Base-by-base conservation (phyloP, 768 basidiomycete species). In the Amanita muscaria region DNA sequence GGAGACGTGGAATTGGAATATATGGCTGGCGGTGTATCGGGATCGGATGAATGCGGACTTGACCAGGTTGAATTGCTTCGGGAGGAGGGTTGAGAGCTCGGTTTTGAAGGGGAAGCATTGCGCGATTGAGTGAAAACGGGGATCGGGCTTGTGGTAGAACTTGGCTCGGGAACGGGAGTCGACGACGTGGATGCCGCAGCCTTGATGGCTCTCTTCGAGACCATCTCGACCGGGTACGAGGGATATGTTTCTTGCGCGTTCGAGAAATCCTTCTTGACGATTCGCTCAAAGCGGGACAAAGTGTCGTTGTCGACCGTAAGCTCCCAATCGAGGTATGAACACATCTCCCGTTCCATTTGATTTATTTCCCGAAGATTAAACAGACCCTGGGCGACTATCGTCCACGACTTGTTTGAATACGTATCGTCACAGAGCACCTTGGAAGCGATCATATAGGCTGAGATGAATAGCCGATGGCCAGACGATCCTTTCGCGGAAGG, bases 311-410 rank as follows among this genome's bases (percentile, higher is more conserved):
- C 84, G 41, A 88, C 81, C 33, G 80, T 85, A 5, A 88, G 68
- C 56, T 88, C 83, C 92, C 91, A 97, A 59, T 94, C 92, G 34
- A 99, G 68, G 57, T 97, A 98, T 12, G 77, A 70, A 56, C 74
- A 90, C 83, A 96, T 91, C 64, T 93, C 90, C 18, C 89, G 69
- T 67, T 93, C 91, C 90, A 93, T 92, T 70, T 93, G 90, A 62
- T 96, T 96, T 57, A 96, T 83, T 72, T 93, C 91, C 36, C 85
- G 74, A 5, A 93, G 66, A 3, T 70, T 73, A 55, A 92, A 93
- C 77, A 90, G 83, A 22, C 79, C 81, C 61, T 92, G 88, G 0
- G 86, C 89, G 31, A 93, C 90, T 35, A 92, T 84, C 4, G 79
- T 77, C 90, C 90, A 93, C 0, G 84, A 87, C 59, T 90, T 89